Evolutionary conservation across 345 rosid genomes (phyloP), one percentile per base, ranked within the genome.

Genomic region (Luvunga scandens): DNA sequence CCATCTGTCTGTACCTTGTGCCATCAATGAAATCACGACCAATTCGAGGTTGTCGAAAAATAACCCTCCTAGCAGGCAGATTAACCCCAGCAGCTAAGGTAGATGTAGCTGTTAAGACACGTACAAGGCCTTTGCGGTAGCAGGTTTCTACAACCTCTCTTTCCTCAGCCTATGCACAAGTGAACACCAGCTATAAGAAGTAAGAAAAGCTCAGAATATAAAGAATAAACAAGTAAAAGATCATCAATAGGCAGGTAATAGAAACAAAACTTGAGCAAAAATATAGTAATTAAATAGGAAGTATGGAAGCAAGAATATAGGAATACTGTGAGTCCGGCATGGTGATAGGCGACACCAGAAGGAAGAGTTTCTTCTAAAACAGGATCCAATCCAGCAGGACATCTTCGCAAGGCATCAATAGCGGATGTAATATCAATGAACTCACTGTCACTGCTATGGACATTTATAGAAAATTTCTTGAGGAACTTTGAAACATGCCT

Each of bases 51-150:
- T 95, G 99, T 70, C 99, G 94, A 81, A 95, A 95, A 84, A 95
- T 90, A 78, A 95, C 99, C 87, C 99, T 92, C 83, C 99, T 89
- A 50, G 99, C 99, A 75, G 99, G 99, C 75, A 95, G 85, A 83
- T 95, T 95, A 76, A 95, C 99, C 57, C 99, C 99, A 73, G 99
- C 99, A 73, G 99, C 99, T 81, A 95, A 87, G 81, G 99, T 95
- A 69, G 99, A 95, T 72, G 99, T 95, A 74, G 99, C 99, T 72
- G 98, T 95, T 84, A 95, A 89, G 77, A 95, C 90, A 68, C 90
- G 96, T 61, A 93, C 84, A 71, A 95, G 95, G 76, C 99, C 99
- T 80, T 83, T 89, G 42, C 99, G 97, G 74, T 92, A 93, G 85
- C 99, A 93, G 79, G 89, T 85, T 83, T 95, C 99, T 78, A 95